Evolutionary conservation across 495 filamentous ascomycete genomes (phyloP), one percentile per base, ranked within the genome.

Genomic region (Aspergillus incahuasiensis): DNA sequence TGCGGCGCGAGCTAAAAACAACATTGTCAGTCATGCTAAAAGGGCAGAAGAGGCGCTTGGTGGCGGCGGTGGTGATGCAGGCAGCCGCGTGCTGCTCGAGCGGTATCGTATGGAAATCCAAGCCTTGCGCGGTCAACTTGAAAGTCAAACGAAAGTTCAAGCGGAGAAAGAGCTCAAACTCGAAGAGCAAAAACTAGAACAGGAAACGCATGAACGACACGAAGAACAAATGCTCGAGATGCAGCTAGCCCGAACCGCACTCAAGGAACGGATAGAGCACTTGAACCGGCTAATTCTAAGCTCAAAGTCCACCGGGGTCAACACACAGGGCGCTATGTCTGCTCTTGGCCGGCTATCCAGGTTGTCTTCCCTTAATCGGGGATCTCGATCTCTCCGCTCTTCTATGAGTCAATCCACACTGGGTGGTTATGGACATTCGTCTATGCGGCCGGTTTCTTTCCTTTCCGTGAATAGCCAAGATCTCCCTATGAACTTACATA

Each of bases 201-300:
- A 87, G 56, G 86, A 94, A 68, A 86, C 87, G 24, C 84, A 90
- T 63, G 79, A 85, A 50, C 86, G 94, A 28, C 95, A 97, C 63
- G 91, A 95, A 62, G 94, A 98, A 66, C 94, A 98, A 67, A 91
- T 98, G 79, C 78, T 97, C 42, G 94, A 97, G 68, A 98, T 98
- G 85, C 94, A 98, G 68, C 80, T 98, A 24, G 94, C 94, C 13
- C 82, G 95, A 22, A 98, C 92, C 1, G 95, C 95, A 5, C 72
- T 98, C 47, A 97, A 98, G 63, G 92, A 97, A 71, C 86, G 94
- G 24, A 98, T 98, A 59, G 92, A 97, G 71, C 94, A 98, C 73
- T 81, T 98, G 6, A 98, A 97, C 69, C 87, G 94, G 19, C 79
- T 98, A 11, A 97, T 98, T 59, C 75, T 98, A 24, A 92, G 88